Percentiles rank a stretch among this genome's conserved stretches.
phyloP scores from a whole-genome alignment of 805 yeast genomes.

The Metschnikowia lunata region DNA sequence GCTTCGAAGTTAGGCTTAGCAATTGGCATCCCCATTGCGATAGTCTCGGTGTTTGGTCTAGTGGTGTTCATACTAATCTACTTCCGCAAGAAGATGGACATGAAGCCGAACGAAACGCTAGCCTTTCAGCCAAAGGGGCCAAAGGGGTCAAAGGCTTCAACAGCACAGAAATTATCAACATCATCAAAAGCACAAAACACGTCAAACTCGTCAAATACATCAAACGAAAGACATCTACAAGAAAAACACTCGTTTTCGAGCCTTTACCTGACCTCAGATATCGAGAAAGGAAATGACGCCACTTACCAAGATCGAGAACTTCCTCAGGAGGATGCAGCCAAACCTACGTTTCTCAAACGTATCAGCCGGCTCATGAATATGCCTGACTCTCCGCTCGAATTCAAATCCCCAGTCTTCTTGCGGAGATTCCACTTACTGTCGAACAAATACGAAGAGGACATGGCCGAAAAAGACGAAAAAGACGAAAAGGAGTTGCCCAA shows the following conservation, averaged over 20 bases:
- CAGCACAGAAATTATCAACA: not conserved
- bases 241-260: constrained; percentile 5
- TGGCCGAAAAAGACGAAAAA: not conserved
- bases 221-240: no score
- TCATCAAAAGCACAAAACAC: not conserved
- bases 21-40: constrained; percentile 30
- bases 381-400: constrained; percentile 18
- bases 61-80: constrained; percentile 12
- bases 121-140: constrained; percentile 2
- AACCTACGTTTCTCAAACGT: constrained; percentile 6
- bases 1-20: constrained; percentile 26
- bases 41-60: constrained; percentile 21
- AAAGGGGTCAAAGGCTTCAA: not conserved
- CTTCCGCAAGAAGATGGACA: constrained; percentile 10
- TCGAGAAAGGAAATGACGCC: constrained; percentile 3
- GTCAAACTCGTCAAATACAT: not conserved
- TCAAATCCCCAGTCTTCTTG: constrained; percentile 30
- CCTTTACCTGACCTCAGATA: constrained; percentile 5
- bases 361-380: constrained; percentile 22
- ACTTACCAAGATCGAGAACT: not conserved
- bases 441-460: constrained; percentile 12
- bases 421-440: constrained; percentile 28
- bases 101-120: constrained; percentile 7
- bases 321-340: not conserved
- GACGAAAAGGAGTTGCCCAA: constrained; percentile 17